phyloP scores from a whole-genome alignment of 306 rosid genomes.

The Quercus agrifolia region DNA sequence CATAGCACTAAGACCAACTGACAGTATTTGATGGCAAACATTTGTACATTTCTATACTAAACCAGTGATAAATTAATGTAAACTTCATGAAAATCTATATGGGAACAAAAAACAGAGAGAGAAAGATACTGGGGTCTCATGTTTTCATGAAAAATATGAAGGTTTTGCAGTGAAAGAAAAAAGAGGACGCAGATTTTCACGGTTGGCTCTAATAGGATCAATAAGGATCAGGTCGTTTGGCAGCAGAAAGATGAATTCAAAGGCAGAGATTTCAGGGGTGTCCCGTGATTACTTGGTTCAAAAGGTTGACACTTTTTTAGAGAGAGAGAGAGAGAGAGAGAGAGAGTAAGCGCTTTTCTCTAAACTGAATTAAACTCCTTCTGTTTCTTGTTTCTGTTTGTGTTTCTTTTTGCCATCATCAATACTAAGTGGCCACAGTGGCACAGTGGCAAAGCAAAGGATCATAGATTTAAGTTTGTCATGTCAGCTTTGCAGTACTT shows the following conservation, averaged over 20 bases:
- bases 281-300: conserved; percentile 81
- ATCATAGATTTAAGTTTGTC: conserved; percentile 10
- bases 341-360: conserved; percentile 18
- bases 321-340: conserved; percentile 19
- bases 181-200: conserved; percentile 43
- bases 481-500: conserved; percentile 22
- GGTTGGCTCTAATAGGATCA: conserved; percentile 45
- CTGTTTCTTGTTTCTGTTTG: conserved; percentile 32
- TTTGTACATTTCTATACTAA: conserved; percentile 6
- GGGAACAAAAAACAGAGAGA: conserved; percentile 15
- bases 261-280: conserved; percentile 62
- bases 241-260: conserved; percentile 73
- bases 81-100: conserved; percentile 12
- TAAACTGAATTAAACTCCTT: conserved; percentile 37
- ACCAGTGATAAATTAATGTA: conserved; percentile 14
- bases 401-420: conserved; percentile 48
- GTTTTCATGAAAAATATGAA: conserved; percentile 26
- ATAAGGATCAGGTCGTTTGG: conserved; percentile 69
- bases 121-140: conserved; percentile 31
- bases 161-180: conserved; percentile 28
- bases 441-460: conserved; percentile 41
- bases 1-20: conserved; percentile 14
- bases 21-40: conserved; percentile 19
- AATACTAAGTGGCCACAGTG: conserved; percentile 64
- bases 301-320: conserved; percentile 36